Base-by-base conservation (phyloP, 108 stramenopile species). In the Skeletonema menzelii region DNA sequence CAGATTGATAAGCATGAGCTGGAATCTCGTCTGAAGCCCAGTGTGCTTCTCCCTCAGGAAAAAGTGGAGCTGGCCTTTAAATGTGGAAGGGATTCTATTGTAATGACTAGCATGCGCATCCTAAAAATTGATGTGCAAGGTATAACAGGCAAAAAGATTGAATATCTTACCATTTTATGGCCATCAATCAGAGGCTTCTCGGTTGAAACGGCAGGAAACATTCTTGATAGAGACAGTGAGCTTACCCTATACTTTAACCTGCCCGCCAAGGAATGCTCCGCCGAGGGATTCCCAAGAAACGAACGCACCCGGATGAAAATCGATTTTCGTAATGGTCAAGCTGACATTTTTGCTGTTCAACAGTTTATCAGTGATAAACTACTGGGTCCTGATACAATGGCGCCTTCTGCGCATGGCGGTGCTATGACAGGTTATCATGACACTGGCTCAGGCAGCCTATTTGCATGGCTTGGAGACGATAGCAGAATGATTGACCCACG, bases 191-290 rank as follows among this genome's bases (percentile, higher is more conserved):
- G 79, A 38, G 90, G 82, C 65, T 88, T 76, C 63, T 84, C 87
- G 17, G 87, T 91, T 12, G 84, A 91, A 73, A 91, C 87, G 15
- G 87, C 90, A 28, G 90, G 90, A 2, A 85, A 82, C 55, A 71
- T 84, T 20, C 26, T 91, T 11, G 87, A 91, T 42, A 44, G 86
- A 11, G 87, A 91, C 44, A 85, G 73, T 10, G 86, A 91, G 57
- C 66, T 91, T 11, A 76, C 68, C 20, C 59, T 91, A 11, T 91
- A 69, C 69, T 85, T 85, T 63, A 83, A 85, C 38, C 77, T 86
- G 27, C 70, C 71, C 20, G 65, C 73, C 13, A 58, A 49, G n/a
- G 34, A 37, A 1, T 47, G 28, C 24, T 12, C 0, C 2, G 32
- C 55, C 17, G 75, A 80, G 47, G 79, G 83, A 19, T 80, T 66